A percentile compares a stretch with the other conserved stretches of the same genome.
These are phyloP conservation scores for Geotrichum candidum DNA, from an alignment of 1,139 yeast genomes.

Conservation along the genomic window DNA sequence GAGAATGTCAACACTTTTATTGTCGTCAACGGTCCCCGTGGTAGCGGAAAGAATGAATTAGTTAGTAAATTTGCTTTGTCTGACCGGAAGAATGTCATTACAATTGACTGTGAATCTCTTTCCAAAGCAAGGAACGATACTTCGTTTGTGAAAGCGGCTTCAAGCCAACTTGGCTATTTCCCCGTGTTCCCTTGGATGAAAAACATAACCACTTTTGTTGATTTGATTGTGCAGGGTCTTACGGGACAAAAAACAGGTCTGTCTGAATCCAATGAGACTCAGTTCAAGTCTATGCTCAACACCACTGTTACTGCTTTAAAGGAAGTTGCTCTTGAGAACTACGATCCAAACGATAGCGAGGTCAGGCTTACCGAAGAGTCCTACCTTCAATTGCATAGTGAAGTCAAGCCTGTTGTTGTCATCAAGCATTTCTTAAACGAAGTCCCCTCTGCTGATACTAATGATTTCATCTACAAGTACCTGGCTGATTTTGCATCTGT, in stretches of 20 bases:
- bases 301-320: conserved; percentile 70
- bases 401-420: conserved; percentile 78
- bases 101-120: conserved; percentile 72
- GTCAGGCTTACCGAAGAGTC: conserved; percentile 60
- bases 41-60: conserved; percentile 83
- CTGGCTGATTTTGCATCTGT: conserved; percentile 86
- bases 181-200: conserved; percentile 94
- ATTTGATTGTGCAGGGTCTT: conserved; percentile 79
- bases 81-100: conserved; percentile 53
- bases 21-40: conserved; percentile 86
- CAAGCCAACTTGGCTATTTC: conserved; percentile 78
- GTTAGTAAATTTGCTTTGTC: conserved; percentile 64
- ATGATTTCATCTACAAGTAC: conserved; percentile 61
- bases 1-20: conserved; percentile 83
- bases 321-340: conserved; percentile 52
- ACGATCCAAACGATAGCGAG: conserved; percentile 26
- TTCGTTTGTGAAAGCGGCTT: conserved; percentile 58
- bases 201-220: conserved; percentile 69
- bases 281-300: conserved; percentile 72
- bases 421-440: conserved; percentile 62
- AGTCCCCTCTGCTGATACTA: conserved; percentile 48
- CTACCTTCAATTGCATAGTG: conserved; percentile 80
- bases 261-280: conserved; percentile 78
- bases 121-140: conserved; percentile 70
- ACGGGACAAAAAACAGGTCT: conserved; percentile 94